Percentiles rank a stretch among this genome's conserved stretches.
phyloP scores from a whole-genome alignment of 129 eudicot species.

The Ambrosia trifida region DNA sequence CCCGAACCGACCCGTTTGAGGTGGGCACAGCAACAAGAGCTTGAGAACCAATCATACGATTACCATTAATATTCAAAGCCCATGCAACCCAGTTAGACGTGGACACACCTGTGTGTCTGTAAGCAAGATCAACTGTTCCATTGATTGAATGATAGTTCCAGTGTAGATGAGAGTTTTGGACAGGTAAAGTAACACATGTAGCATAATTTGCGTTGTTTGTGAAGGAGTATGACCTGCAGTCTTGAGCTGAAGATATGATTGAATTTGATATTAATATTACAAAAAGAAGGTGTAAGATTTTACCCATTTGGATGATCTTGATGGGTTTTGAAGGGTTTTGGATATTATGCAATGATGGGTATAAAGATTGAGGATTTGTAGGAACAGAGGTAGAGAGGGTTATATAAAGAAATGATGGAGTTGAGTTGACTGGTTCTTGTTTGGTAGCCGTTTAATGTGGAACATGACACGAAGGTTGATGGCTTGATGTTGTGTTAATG shows the following conservation, averaged over 20 bases:
- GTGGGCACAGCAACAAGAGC: conserved; percentile 51
- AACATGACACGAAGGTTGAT: conserved; percentile 24
- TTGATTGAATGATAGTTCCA: conserved; percentile 60
- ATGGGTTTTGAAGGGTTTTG: conserved; percentile 28
- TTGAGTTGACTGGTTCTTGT: conserved; percentile 32
- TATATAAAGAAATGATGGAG: conserved; percentile 30
- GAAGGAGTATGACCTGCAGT: conserved; percentile 43
- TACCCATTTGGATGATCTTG: conserved; percentile 29
- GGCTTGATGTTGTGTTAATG: conserved; percentile 7
- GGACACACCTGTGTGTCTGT: conserved; percentile 49
- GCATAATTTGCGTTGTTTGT: conserved; percentile 36
- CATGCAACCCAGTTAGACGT: conserved; percentile 75
- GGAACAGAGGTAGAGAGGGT: background rate
- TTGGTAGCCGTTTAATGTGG: conserved; percentile 18
- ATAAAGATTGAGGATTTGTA: conserved; percentile 4
- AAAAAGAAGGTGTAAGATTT: conserved; percentile 25
- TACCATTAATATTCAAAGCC: conserved; percentile 51
- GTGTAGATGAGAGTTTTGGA: conserved; percentile 54
- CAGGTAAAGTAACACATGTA: conserved; percentile 54
- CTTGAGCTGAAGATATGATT: conserved; percentile 47
- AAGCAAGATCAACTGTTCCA: conserved; percentile 67
- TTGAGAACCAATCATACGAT: conserved; percentile 67
- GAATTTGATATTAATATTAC: conserved; percentile 23
- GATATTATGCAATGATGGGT: background rate
- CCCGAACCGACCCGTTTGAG: conserved; percentile 44